Base-by-base conservation (phyloP, 768 basidiomycete species). In the Tylopilus felleus region DNA sequence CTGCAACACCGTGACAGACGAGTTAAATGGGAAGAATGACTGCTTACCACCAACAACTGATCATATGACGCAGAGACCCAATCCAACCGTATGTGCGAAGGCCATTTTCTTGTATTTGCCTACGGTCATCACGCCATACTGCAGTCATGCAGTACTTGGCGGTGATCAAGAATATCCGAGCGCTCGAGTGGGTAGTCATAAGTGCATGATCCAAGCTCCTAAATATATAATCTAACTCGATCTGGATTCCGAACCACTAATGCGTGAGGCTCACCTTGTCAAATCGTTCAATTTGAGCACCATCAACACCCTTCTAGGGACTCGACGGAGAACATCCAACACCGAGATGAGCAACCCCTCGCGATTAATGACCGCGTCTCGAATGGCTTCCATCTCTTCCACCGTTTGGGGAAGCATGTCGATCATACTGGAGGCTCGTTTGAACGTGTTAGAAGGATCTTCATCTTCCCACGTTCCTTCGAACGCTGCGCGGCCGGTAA, bases 111-210 rank as follows among this genome's bases (percentile, higher is more conserved):
- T 75, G 72, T 71, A 88, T 79, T 25, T 74, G 75, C 43, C 71
- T 70, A 62, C 72, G 73, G 51, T 93, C 85, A 60, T 88, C 86
- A 48, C 79, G 75, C 90, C 90, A 92, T 4, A 90, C 84, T 8
- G 91, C 88, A 12, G 75, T 77, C 47, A 84, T 77, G 66, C 95
- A 97, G 71, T 90, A 96, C 64, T 90, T 87, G 8, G 93, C 94
- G 16, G 89, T 88, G 53, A 98, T 88, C 29, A 98, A 67, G 70
- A 98, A 98, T 65, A 98, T 84, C 19, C 96, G 88, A 53, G 85
- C 88, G 66, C 82, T 84, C 6, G 90, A 86, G 70, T 93, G 80
- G 7, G 96, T 98, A 1, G 97, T 98, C 62, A 84, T 84, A 6
- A 98, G 75, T 14, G 92, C 84, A 68, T 85, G 77, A 62, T 97